Evolutionary conservation across 2,329 filamentous ascomycete genomes (phyloP), one percentile per base, ranked within the genome.

Genomic region (Gnomoniopsis sp.): DNA sequence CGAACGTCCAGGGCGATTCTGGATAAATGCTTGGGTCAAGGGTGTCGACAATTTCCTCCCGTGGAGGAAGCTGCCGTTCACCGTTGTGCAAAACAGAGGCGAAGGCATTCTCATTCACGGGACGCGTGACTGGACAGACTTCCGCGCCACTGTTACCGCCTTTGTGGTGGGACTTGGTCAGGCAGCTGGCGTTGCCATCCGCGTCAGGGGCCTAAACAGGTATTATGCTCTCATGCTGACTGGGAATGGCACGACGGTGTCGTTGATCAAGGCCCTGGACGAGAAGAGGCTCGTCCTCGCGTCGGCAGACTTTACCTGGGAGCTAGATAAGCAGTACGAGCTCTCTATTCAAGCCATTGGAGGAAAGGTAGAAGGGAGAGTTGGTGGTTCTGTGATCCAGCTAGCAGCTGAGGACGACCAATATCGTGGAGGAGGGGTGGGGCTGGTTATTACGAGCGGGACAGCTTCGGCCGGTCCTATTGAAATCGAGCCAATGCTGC

Each of bases 41-140:
- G 62, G 63, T 23, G 63, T 64, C 17, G 66, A 67, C 52, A 52
- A 49, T 10, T 66, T 68, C 55, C 57, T 62, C n/a, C 54, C 63
- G 7, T 62, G 62, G 11, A 62, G 59, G 10, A 55, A 46, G 1
- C n/a, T 47, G 6, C 60, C 63, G 0, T 68, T 71, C 49, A 58
- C 61, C 11, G 58, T 71, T 10, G 67, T 67, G 10, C 66, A 72
- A 43, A 67, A 71, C 52, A 4, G 41, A 1, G 70, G 67, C 3
- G 67, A 73, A 43, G 72, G 71, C 1, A 57, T 73, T 2, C 58
- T 72, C 1, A 64, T 52, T 48, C 66, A 70, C 11, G 72, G 72
- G 2, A 73, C 70, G 14, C 63, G 70, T 1, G 69, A 71, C 7
- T 74, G 71, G 71, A 57, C 43, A 2, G 64, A 69, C 46, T 73